Base-by-base conservation (phyloP, 2,329 filamentous ascomycete genomes). In the Sporothrix sp. region DNA sequence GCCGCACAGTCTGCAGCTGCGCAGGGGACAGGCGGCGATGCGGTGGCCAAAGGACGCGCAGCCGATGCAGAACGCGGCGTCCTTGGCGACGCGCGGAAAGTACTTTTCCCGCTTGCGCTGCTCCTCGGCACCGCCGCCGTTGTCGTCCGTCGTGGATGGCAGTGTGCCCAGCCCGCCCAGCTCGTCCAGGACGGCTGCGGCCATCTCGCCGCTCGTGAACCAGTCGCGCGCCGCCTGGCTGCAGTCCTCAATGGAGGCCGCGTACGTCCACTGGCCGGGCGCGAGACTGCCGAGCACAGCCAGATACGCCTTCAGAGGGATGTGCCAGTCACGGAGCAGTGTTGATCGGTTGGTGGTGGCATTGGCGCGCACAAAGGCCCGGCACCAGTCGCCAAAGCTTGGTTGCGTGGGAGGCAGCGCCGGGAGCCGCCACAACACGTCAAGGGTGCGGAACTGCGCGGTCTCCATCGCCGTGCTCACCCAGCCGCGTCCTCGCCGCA, bases 1-100 rank as follows among this genome's bases (percentile, higher is more conserved):
- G 63, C 66, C 62, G 59, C 79, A 82, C 50, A 72, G 71, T 7
- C 63, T 67, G 60, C 79, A 82, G 3, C 54, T 60, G 20, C 67
- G 59, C 11, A 67, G 62, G 11, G 73, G 70, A 58, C 78, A 82
- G 27, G 60, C 56, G 25, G 59, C 52, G 11, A 69, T 64, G 16
- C 57, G 58, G 61, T 83, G 79, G 10, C 71, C 72, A 36, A 62
- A 59, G 18, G 66, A 63, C 5, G 72, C 74, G 56, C 79, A 82
- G 32, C 68, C 65, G 48, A 78, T 62, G 58, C 79, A 82, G 59
- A 72, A 70, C 3, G 61, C 59, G 23, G 66, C 64, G 21, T 68
- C 61, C 23, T 70, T 64, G 14, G 62, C 58, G 27, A 73, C 66
- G 1, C 71, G 71, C 3, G 76, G 75, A 53, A 80, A 82, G 57